Base-by-base conservation (phyloP, 2,329 filamentous ascomycete genomes). In the Apiospora saccharicola region DNA sequence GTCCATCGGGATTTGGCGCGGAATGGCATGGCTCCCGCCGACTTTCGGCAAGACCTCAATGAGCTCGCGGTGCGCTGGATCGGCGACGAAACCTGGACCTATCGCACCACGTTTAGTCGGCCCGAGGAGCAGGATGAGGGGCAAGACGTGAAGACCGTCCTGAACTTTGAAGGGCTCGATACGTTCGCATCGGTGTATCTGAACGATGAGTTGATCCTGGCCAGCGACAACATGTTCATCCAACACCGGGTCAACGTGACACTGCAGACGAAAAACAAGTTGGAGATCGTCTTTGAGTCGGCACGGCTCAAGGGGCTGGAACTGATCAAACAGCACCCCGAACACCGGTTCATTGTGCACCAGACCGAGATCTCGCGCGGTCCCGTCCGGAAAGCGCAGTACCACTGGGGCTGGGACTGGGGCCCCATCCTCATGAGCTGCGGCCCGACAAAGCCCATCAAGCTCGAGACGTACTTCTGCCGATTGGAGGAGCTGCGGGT, bases 331-430 rank as follows among this genome's bases (percentile, higher is more conserved):
- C 80, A 85, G 44, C 84, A 90, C 76, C 76, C 77, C 24, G 86
- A 90, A 75, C 87, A 90, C 77, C 84, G 82, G 6, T 90, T 88
- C 80, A 86, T 80, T 78, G 88, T 79, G 73, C 89, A 79, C 80
- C 87, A 76, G 83, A 89, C 76, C 71, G 89, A 81, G 70, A 77
- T 80, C 26, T 79, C 82, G 44, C 77, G 82, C 30, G 80, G 89
- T 16, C 86, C 86, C 3, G 86, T 90, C 0, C 83, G 91, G n/a
- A 93, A 93, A 77, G 89, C 90, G 0, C 91, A 93, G 79, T 93
- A 91, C 75, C 88, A 92, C 75, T 93, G 90, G 90, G 90, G 91
- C 5, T 93, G 91, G 91, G 91, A 93, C 76, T 92, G 90, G 91
- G 91, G 91, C 0, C 90, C 91, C 0, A 85, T 91, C 8, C 76